Base-by-base conservation (phyloP, 768 basidiomycete species). In the Dendrothele bispora region DNA sequence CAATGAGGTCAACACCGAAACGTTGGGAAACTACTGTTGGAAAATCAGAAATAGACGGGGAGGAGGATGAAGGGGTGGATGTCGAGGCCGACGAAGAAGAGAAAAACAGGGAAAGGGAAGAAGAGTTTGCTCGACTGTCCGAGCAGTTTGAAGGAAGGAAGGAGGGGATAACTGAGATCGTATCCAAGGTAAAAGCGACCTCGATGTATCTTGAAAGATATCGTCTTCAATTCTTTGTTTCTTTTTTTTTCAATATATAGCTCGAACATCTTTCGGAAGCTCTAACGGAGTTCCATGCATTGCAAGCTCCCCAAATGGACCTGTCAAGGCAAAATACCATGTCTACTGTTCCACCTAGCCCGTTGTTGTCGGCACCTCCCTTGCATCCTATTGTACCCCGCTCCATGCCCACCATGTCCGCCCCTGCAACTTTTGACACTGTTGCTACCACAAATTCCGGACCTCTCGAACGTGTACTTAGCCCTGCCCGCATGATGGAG, bases 101-200 rank as follows among this genome's bases (percentile, higher is more conserved):
- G 56, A 75, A 70, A 49, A 76, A 70, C 53, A 75, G 65, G 57
- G 75, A 73, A 46, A 71, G 83, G 44, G 86, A 85, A 53, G 80
- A 79, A 43, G 83, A 88, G 57, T 90, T 91, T 61, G 74, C 77
- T 6, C 80, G 72, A 51, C 70, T 89, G 28, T 77, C 84, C 7
- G 75, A 79, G 47, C 82, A 83, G 55, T 90, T 91, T 59, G 75
- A 79, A 43, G 83, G 82, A 22, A 74, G 84, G 46, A 88, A 83
- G 59, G 77, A 80, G 49, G 79, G 80, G 26, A 86, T 90, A 17
- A 76, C 80, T 43, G 75, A 71, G 25, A 85, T 91, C 26, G 90
- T 91, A 88, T 61, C 61, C 61, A 88, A 88, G 76, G 88, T 86
- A 51, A 29, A 66, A 41, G 44, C 36, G 8, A 18, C 38, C 40